These are phyloP conservation scores for Lachancea sp. DNA, from an alignment of 805 yeast species.

Conservation along the genomic window DNA sequence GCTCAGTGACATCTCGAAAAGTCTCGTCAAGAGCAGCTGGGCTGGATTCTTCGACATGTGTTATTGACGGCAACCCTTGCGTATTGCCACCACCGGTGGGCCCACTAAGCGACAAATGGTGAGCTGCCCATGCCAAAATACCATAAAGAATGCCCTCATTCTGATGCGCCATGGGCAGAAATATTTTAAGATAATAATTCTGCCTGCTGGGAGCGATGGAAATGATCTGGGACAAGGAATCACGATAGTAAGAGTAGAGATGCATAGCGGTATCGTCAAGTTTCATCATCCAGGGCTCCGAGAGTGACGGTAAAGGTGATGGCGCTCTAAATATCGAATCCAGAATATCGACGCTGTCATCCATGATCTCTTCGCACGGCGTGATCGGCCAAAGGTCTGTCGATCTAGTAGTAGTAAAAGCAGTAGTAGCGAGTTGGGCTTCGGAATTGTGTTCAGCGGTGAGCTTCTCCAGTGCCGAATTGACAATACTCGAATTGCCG, in stretches of 20 bases:
- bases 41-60: neutral
- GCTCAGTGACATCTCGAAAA: neutral
- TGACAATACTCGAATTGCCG: too few relatives aligned
- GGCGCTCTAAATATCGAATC: neutral
- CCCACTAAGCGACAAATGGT: conserved; percentile 18
- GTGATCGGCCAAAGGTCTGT: neutral
- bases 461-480: too few relatives aligned
- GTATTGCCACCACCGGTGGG: neutral
- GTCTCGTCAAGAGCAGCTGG: conserved; percentile 3
- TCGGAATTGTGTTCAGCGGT: too few relatives aligned
- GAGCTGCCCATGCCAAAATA: conserved; percentile 53
- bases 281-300: conserved; percentile 19
- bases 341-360: neutral
- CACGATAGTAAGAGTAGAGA: conserved; percentile 46
- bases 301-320: conserved; percentile 16
- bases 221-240: conserved; percentile 41
- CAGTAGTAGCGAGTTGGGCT: too few relatives aligned
- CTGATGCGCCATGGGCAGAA: conserved; percentile 46
- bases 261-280: conserved; percentile 40
- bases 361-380: neutral
- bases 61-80: too few relatives aligned
- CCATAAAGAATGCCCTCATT: conserved; percentile 46
- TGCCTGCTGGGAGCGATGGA: conserved; percentile 43
- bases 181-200: conserved; percentile 47
- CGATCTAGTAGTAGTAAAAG: neutral